Evolutionary conservation across 805 yeast genomes (phyloP).

Genomic region (Candida palmyrensis): DNA sequence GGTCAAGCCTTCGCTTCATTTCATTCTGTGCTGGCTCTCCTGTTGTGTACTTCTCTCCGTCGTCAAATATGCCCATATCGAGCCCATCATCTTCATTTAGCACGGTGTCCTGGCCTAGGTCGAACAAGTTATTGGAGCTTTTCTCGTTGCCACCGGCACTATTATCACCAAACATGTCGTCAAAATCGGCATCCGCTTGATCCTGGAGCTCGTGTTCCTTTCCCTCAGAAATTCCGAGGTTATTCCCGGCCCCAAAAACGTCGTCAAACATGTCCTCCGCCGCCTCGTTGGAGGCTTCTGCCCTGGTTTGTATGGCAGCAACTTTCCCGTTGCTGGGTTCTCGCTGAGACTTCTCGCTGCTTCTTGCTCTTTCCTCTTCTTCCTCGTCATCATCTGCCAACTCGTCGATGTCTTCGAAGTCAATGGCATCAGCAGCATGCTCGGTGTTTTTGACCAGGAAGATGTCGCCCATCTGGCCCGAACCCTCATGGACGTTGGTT

Average conservation of each 20-base stretch:
- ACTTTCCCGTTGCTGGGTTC: conserved; percentile 1
- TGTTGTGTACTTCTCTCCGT: conserved; percentile 8
- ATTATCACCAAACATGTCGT: conserved; percentile 34
- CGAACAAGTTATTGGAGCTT: conserved; percentile 13
- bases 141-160: conserved; percentile 21
- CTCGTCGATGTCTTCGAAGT: conserved; percentile 92
- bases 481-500: conserved; percentile 28
- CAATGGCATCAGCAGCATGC: conserved; percentile 91
- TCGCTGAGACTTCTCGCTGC: too few relatives aligned
- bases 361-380: conserved; percentile 20
- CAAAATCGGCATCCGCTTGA: conserved; percentile 35
- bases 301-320: conserved; percentile 3
- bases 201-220: conserved; percentile 20
- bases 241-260: conserved; percentile 6
- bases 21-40: conserved; percentile 1
- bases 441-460: conserved; percentile 37
- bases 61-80: conserved; percentile 11
- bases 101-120: conserved; percentile 8
- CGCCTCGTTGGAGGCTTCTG: conserved; percentile 14
- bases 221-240: too few relatives aligned
- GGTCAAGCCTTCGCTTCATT: conserved; percentile 13
- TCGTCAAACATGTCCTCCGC: conserved; percentile 16
- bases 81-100: conserved; percentile 22
- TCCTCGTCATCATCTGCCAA: conserved; percentile 79
- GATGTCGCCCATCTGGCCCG: conserved; percentile 33